Base-by-base conservation (phyloP, 2,329 filamentous ascomycete species). In the Paecilomyces niveus region DNA sequence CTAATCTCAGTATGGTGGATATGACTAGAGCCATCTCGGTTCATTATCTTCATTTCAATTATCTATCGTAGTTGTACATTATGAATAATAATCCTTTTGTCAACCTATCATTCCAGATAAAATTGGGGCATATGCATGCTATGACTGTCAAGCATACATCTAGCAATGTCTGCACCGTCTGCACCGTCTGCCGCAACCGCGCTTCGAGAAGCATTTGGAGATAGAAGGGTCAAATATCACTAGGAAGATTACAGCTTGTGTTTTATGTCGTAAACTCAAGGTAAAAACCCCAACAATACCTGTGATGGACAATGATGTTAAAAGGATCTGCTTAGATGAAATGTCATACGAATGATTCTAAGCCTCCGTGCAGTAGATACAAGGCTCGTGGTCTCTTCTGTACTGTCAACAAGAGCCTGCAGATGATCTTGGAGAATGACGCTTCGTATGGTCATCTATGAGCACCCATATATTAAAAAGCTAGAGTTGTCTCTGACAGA, bases 171-270 rank as follows among this genome's bases (percentile, higher is more conserved):
- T 31, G 39, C 53, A 15, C 53, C 26, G 8, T 21, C 32, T 24
- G 18, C 53, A 55, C n/a, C 53, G 21, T 55, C 31, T 9, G 32
- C 53, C 18, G 53, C 26, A 33, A 9, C 39, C n/a, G 53, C 53
- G 18, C n/a, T 55, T 3, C 32, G 53, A n/a, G 31, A 55, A 24
- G 32, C 39, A 31, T 55, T 70, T 59, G 68, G 71, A 7, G 71
- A 74, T 57, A 63, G 67, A 9, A 73, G 70, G 53, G 67, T 68
- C 71, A 6, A 70, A 73, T 21, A 74, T 74, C 50, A 74, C 62
- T 57, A 61, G 68, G 2, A 70, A 69, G 57, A 70, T 68, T 26
- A 70, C 68, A 8, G 68, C 68, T 1, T 70, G 67, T 57, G 68
- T 70, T 13, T 64, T 68, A 21, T 71, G 68, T 56, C 65, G 68